Base-by-base conservation (phyloP, 2,329 filamentous ascomycete genomes). In the Tolypocladium tundrense region DNA sequence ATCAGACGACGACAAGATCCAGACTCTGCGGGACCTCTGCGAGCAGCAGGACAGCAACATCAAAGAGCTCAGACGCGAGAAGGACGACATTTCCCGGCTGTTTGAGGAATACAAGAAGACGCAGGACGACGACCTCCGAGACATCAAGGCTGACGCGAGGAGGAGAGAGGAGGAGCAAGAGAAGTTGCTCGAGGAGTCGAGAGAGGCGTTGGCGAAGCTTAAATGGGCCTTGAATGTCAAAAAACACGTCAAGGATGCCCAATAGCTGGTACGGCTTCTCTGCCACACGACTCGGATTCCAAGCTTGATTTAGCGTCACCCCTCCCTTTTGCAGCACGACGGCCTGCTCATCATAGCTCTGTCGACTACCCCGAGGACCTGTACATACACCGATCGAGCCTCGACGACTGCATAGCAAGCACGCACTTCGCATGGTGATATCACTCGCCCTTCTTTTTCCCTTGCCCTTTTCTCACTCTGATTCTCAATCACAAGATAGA, bases 21-120 rank as follows among this genome's bases (percentile, higher is more conserved):
- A 75, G 60, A 84, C 82, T 39, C 75, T 91, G 55, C 79, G 84
- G 55, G 84, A 88, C 59, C 77, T 91, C 39, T 87, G 84, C 68
- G 87, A 90, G 62, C 88, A 91, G 71, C 85, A 90, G 68, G 82
- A 88, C 62, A 79, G 81, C 65, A 88, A 90, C 64, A 80, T 88
- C 59, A 80, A 82, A 58, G 77, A 83, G 59, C 73, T 86, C 31
- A 73, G 74, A 59, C 77, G 79, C 54, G 80, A 88, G 65, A 88
- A 89, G 65, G 79, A 82, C 35, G 80, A 81, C 19, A 84, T 91
- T 59, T 71, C 73, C 19, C 73, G 73, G 53, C 74, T 82, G 62
- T 88, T 88, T 72, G 81, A 84, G 54, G 75, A 75, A 53, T 89
- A 90, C 73, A 88, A 87, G 69, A 68, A 72, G 58, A 77, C 82